Evolutionary conservation across 305 asterid genomes (phyloP), one percentile per base, ranked within the genome.

Genomic region (Ajuga reptans): DNA sequence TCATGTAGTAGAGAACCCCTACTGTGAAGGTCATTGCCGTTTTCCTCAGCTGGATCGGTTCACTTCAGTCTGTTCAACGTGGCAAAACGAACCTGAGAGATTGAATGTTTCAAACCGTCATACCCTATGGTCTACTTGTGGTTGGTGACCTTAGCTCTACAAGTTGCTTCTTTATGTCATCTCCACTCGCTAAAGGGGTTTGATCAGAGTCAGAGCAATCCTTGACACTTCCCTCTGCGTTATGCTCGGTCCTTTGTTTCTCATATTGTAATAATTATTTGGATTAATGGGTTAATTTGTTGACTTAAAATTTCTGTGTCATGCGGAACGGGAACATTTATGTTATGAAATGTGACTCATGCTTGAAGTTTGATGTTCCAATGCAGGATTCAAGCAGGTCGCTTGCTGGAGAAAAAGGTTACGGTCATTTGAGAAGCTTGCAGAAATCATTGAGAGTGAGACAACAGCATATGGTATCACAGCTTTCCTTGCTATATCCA

Each of bases 401-500:
- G 39, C 81, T 90, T 74, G 62, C 86, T 56, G 95, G 99, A 69
- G 96, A 87, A 73, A 87, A 74, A 61, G 94, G 97, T 43, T 84
- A 77, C 62, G 88, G 79, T 52, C 86, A 55, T 72, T 84, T 89
- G 63, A 87, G 71, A 74, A 80, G 54, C 63, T 74, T 85, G 84
- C 91, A 78, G 82, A 90, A 79, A 70, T 81, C 81, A 55, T 76
- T 90, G 78, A 86, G 92, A 82, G 45, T 64, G 74, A 91, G 96
- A 76, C 97, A 89, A 50, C 96, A 84, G 41, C 77, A 74, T 72
- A 82, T 88, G 96, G 85, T 90, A 46, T 84, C 97, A 18, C 97
- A 90, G 79, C 85, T 93, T 79, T 85, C 89, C 50, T 76, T 83
- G 78, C 86, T 93, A 43, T 90, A 88, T 80, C 97, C 98, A 3